Evolutionary conservation across 345 rosid species (phyloP).

Genomic region (Raphanus raphanistrum): DNA sequence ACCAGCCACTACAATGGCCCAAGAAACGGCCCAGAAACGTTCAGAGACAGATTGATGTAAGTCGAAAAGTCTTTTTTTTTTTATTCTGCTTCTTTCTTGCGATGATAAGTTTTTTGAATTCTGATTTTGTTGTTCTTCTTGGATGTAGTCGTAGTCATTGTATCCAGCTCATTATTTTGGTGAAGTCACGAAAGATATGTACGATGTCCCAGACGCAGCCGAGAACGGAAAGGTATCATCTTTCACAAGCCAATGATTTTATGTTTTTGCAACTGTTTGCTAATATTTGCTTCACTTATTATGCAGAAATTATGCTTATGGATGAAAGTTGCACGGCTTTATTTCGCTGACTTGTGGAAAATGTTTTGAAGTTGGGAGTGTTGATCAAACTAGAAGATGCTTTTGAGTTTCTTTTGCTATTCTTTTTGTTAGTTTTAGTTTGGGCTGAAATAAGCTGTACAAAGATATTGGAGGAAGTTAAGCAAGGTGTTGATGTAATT

Average conservation of each 20-base stretch:
- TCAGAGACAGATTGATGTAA: slow-evolving; percentile 74
- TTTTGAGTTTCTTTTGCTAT: background rate
- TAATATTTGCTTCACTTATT: background rate
- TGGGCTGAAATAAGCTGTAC: background rate
- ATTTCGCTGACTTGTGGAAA: background rate
- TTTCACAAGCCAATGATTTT: background rate
- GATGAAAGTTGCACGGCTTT: background rate
- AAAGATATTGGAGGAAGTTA: background rate
- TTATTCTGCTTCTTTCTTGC: background rate
- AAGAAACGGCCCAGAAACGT: slow-evolving; percentile 62
- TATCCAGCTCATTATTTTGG: slow-evolving; percentile 70
- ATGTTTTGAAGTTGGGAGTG: background rate
- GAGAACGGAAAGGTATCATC: slow-evolving; percentile 57
- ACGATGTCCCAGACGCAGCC: slow-evolving; percentile 60
- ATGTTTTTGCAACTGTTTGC: slow-evolving; percentile 2
- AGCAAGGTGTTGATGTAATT: background rate
- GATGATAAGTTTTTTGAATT: background rate
- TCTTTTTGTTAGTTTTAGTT: background rate
- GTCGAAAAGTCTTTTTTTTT: background rate
- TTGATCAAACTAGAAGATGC: background rate
- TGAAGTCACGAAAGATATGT: slow-evolving; percentile 60
- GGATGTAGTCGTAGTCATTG: slow-evolving; percentile 57
- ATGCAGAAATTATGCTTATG: slow-evolving; percentile 11
- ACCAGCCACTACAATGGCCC: slow-evolving; percentile 61
- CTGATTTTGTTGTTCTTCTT: background rate